Conservation (phyloP, 495 filamentous ascomycete genomes). For the Aspergillus campestris region DNA sequence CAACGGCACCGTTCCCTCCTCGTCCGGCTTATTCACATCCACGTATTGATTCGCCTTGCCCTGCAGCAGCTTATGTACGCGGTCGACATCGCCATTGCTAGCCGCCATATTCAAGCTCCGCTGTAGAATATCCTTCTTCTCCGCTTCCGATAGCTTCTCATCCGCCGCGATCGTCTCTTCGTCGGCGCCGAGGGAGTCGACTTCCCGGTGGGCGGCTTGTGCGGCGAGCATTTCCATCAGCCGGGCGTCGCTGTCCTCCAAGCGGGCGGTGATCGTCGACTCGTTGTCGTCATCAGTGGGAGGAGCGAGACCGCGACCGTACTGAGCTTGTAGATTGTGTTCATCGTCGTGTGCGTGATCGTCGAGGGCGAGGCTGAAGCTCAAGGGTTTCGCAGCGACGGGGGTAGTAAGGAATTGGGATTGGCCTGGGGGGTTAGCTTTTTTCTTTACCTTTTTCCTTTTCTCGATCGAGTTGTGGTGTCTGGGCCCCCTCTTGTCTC, state of each 20-base stretch:
- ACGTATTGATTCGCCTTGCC: constrained; percentile 70
- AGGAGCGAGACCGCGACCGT: constrained; percentile 26
- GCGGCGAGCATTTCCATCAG: constrained; percentile 94
- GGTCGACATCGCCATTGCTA: constrained; percentile 87
- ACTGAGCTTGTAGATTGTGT: constrained; percentile 28
- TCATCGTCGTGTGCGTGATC: constrained; percentile 48
- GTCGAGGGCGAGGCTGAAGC: constrained; percentile 77
- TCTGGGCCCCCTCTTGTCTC: too few relatives aligned
- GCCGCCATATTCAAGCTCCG: constrained; percentile 90
- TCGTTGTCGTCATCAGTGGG: constrained; percentile 53
- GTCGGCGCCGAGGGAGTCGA: constrained; percentile 61
- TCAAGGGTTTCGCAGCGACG: constrained; percentile 69
- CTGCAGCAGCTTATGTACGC: constrained; percentile 65
- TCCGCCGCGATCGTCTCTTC: constrained; percentile 71
- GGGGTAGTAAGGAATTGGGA: constrained; percentile 88
- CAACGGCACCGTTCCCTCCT: constrained; percentile 88
- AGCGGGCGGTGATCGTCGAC: constrained; percentile 46
- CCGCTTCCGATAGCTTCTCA: constrained; percentile 60
- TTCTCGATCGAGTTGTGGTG: too few relatives aligned
- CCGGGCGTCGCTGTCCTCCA: constrained; percentile 76
- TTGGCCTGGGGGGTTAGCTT: constrained; percentile 53
- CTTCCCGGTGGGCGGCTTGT: constrained; percentile 73
- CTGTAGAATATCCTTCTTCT: constrained; percentile 77
- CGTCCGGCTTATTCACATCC: constrained; percentile 84
- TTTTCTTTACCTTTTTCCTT: too few relatives aligned